phyloP scores from a whole-genome alignment of 805 yeast genomes.

The Ogataea pini region DNA sequence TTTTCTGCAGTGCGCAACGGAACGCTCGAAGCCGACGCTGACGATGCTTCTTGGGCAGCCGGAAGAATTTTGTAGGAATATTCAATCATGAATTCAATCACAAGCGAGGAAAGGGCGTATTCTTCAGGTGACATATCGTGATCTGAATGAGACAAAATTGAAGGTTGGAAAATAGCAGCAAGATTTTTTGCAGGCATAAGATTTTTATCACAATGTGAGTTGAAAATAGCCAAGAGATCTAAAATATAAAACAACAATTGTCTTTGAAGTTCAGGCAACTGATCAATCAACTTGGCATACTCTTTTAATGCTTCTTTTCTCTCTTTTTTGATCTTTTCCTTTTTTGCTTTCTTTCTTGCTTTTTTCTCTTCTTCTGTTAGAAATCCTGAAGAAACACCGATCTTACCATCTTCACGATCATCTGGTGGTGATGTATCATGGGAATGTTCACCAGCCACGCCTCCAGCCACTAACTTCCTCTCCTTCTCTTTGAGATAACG shows the following conservation, averaged over 20 bases:
- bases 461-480: slow-evolving; percentile 19
- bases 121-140: slow-evolving; percentile 94
- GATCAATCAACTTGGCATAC: slow-evolving; percentile 66
- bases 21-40: background rate
- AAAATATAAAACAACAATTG: slow-evolving; percentile 83
- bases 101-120: slow-evolving; percentile 81
- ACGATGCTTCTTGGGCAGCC: slow-evolving; percentile 33
- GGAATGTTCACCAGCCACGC: too few relatives aligned
- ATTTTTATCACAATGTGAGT: slow-evolving; percentile 72
- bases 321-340: slow-evolving; percentile 61
- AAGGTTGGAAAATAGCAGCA: slow-evolving; percentile 96
- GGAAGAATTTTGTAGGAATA: slow-evolving; percentile 80
- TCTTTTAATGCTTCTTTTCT: slow-evolving; percentile 68
- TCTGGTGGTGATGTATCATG: too few relatives aligned
- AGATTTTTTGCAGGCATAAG: slow-evolving; percentile 90
- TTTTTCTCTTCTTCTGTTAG: slow-evolving; percentile 34
- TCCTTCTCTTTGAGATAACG: slow-evolving; percentile 63
- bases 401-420: slow-evolving; percentile 9
- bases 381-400: slow-evolving; percentile 2
- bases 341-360: slow-evolving; percentile 44
- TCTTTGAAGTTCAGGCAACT: slow-evolving; percentile 73
- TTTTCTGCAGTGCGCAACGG: background rate
- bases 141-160: slow-evolving; percentile 87
- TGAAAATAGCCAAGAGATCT: slow-evolving; percentile 84
- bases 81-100: slow-evolving; percentile 84